phyloP scores from a whole-genome alignment of 2,329 filamentous ascomycete species.

The Fusarium kyushuense region DNA sequence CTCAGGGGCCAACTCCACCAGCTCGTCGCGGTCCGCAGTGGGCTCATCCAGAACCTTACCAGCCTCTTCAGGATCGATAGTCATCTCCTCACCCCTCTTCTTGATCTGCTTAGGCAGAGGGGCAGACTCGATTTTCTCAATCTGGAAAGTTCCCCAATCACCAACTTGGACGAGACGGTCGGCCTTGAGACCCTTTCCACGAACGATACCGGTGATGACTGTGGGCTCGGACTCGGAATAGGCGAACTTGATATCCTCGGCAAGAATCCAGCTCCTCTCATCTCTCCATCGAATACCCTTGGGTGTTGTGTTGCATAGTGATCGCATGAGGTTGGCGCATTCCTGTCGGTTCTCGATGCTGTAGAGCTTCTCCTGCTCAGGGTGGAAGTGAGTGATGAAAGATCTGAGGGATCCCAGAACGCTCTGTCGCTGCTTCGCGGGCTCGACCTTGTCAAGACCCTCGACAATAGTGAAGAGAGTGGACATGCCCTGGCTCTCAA shows the following conservation, averaged over 20 bases:
- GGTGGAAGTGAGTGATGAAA: conserved; percentile 95
- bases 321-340: conserved; percentile 89
- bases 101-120: conserved; percentile 72
- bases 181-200: conserved; percentile 88
- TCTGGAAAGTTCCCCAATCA: conserved; percentile 93
- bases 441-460: conserved; percentile 80
- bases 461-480: conserved; percentile 90
- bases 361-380: conserved; percentile 89
- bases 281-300: conserved; percentile 97
- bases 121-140: conserved; percentile 87
- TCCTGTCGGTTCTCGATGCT: conserved; percentile 90
- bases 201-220: conserved; percentile 84
- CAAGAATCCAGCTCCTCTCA: conserved; percentile 93
- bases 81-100: conserved; percentile 78
- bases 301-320: conserved; percentile 89
- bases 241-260: conserved; percentile 83
- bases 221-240: conserved; percentile 71
- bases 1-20: conserved; percentile 87
- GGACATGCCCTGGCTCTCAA: conserved; percentile 94
- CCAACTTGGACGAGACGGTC: conserved; percentile 91
- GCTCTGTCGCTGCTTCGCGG: conserved; percentile 80
- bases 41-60: conserved; percentile 76
- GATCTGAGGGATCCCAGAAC: conserved; percentile 87
- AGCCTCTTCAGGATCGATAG: conserved; percentile 70
- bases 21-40: conserved; percentile 82